Percentiles rank a stretch among this genome's conserved stretches.
phyloP scores from a whole-genome alignment of 345 rosid genomes.

The Gynandropsis gynandra region DNA sequence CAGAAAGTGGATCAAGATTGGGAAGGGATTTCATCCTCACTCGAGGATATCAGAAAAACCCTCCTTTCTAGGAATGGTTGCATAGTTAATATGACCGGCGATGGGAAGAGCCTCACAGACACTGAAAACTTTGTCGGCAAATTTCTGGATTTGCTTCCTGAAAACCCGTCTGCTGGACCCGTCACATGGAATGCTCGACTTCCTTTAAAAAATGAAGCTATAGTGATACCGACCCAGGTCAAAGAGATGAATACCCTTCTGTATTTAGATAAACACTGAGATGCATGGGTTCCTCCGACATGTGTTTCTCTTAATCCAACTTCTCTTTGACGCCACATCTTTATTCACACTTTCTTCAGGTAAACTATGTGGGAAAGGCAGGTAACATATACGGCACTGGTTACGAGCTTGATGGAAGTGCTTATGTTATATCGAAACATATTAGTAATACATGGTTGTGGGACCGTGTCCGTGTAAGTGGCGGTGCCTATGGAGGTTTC shows the following conservation, averaged over 20 bases:
- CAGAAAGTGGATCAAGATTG: constrained; percentile 84
- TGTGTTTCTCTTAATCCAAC: neutral
- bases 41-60: constrained; percentile 77
- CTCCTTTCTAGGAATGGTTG: constrained; percentile 72
- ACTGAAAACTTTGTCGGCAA: constrained; percentile 60
- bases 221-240: constrained; percentile 93
- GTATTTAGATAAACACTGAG: neutral
- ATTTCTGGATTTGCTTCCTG: constrained; percentile 85
- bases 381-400: constrained; percentile 58
- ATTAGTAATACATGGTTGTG: constrained; percentile 80
- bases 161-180: constrained; percentile 34
- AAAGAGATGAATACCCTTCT: neutral
- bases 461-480: constrained; percentile 80
- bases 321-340: neutral
- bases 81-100: constrained; percentile 83
- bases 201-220: constrained; percentile 71
- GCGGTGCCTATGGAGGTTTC: constrained; percentile 88
- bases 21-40: constrained; percentile 78
- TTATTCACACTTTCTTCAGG: constrained; percentile 34
- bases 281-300: neutral
- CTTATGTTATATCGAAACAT: constrained; percentile 67
- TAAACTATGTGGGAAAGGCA: constrained; percentile 80
- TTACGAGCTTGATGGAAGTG: constrained; percentile 65
- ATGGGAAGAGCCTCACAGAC: constrained; percentile 53
- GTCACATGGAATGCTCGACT: constrained; percentile 57